A percentile compares a stretch with the other conserved stretches of the same genome.
These are phyloP conservation scores for Leccinum longicurvipes DNA, from an alignment of 768 basidiomycete species.

Conservation along the genomic window DNA sequence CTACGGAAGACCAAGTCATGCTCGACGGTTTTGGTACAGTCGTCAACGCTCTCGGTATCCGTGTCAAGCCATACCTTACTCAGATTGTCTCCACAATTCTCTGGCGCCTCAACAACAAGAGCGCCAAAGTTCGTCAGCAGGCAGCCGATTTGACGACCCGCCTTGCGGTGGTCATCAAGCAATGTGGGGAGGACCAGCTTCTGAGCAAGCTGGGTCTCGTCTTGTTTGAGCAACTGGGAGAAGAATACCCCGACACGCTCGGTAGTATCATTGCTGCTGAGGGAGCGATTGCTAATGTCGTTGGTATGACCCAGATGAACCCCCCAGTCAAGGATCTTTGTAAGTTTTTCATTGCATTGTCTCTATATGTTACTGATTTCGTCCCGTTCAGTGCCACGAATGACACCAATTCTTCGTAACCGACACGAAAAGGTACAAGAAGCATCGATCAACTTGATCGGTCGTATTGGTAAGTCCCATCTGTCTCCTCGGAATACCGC, in stretches of 20 bases:
- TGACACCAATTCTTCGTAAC: conserved; percentile 99
- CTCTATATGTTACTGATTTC: conserved; percentile 1
- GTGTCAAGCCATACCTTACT: conserved; percentile 97
- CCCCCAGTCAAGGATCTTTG: conserved; percentile 98
- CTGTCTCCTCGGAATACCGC: background rate
- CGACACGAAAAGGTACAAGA: conserved; percentile 99
- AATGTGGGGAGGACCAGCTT: conserved; percentile 94
- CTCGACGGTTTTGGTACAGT: conserved; percentile 97
- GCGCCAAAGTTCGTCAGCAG: conserved; percentile 97
- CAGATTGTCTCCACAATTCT: conserved; percentile 99
- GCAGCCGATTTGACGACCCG: conserved; percentile 98
- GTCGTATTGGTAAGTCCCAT: conserved; percentile 68
- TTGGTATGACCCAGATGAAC: conserved; percentile 99
- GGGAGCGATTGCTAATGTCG: conserved; percentile 98
- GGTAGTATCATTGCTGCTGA: conserved; percentile 99
- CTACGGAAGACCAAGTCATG: conserved; percentile 99
- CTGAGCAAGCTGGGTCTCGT: conserved; percentile 95
- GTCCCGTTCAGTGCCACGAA: conserved; percentile 78
- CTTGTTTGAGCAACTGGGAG: conserved; percentile 96
- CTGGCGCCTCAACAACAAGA: conserved; percentile 99
- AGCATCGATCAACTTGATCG: conserved; percentile 98
- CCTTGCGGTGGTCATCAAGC: conserved; percentile 96
- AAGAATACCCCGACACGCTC: conserved; percentile 98
- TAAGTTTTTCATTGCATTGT: conserved; percentile 44
- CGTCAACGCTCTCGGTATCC: conserved; percentile 92